A percentile compares a stretch with the other conserved stretches of the same genome.
Evolutionary conservation across 2,329 filamentous ascomycete genomes (phyloP).

Genomic region (Ilyonectria sp.): DNA sequence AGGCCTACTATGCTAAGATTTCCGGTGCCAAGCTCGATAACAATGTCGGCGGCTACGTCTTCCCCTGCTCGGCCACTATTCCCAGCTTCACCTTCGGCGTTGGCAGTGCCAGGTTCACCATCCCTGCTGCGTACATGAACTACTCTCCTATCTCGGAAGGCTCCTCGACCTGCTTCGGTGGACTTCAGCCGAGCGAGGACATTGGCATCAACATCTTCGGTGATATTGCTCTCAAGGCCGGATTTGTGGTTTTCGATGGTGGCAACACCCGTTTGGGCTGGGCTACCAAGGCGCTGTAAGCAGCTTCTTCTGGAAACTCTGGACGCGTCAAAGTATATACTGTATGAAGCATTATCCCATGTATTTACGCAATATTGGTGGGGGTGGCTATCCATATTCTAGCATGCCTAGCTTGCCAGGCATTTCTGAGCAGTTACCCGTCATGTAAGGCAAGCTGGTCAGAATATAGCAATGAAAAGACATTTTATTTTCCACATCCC

Average conservation of each 20-base stretch:
- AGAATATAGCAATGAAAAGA: too few species aligned
- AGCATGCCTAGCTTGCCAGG: too few species aligned
- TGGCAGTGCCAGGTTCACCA: constrained; percentile 70
- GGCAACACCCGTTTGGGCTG: constrained; percentile 41
- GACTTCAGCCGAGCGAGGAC: constrained; percentile 71
- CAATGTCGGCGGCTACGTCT: constrained; percentile 61
- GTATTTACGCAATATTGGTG: too few species aligned
- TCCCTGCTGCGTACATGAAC: constrained; percentile 68
- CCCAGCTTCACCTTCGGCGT: constrained; percentile 69
- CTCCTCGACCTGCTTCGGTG: constrained; percentile 71
- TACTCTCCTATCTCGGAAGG: constrained; percentile 60
- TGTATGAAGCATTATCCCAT: too few species aligned
- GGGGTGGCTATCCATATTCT: too few species aligned
- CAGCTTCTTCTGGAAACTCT: too few species aligned
- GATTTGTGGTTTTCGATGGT: constrained; percentile 71
- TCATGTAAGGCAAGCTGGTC: too few species aligned
- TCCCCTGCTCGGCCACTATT: constrained; percentile 62
- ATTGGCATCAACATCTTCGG: constrained; percentile 71
- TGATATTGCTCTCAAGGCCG: constrained; percentile 73
- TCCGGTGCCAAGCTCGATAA: constrained; percentile 58
- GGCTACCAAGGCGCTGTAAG: constrained; percentile 35
- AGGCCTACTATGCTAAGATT: constrained; percentile 65
- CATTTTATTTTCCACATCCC: too few species aligned
- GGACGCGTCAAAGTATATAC: too few species aligned
- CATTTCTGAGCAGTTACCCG: too few species aligned